Base-by-base conservation (phyloP, 495 filamentous ascomycete genomes). In the Venustampulla echinocandica region DNA sequence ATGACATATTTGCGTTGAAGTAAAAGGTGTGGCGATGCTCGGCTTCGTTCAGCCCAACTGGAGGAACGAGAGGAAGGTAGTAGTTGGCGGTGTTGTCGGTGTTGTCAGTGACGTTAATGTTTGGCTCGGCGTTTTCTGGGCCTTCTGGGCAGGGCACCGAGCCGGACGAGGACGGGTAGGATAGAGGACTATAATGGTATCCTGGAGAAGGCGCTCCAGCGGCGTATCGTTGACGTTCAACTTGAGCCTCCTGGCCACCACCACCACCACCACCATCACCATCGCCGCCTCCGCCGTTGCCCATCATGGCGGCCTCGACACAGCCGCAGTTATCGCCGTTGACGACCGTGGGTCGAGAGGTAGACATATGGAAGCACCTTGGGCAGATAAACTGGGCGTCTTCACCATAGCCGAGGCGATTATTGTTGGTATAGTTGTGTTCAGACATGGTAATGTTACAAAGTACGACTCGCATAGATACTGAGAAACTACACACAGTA, bases 241-340 rank as follows among this genome's bases (percentile, higher is more conserved):
- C n/a, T 22, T 14, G 33, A 23, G 20, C 4, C 10, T 22, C 20
- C 11, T 27, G 25, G 15, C 35, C 33, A 7, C n/a, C n/a, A n/a
- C n/a, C n/a, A n/a, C n/a, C n/a, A n/a, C n/a, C n/a, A n/a, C n/a
- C n/a, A n/a, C n/a, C n/a, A n/a, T n/a, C n/a, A n/a, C n/a, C n/a
- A n/a, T n/a, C n/a, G n/a, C n/a, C n/a, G n/a, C n/a, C n/a, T n/a
- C 33, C 33, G 41, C 40, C 35, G 27, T 53, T 34, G 2, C 42
- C 20, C 21, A 42, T 35, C 20, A 24, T 44, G 38, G 35, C 53
- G 2, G 48, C 36, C 17, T 61, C 56, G 10, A 24, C 41, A 3
- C 56, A 64, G 9, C 55, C 46, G 46, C 58, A 53, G 30, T 65
- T 61, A 27, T 63, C 54, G 18, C 30, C 24, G 25, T 64, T 67